A percentile compares a stretch with the other conserved stretches of the same genome.
Conservation (phyloP, 257 asterid genomes). For the Solanum paucissectum region DNA sequence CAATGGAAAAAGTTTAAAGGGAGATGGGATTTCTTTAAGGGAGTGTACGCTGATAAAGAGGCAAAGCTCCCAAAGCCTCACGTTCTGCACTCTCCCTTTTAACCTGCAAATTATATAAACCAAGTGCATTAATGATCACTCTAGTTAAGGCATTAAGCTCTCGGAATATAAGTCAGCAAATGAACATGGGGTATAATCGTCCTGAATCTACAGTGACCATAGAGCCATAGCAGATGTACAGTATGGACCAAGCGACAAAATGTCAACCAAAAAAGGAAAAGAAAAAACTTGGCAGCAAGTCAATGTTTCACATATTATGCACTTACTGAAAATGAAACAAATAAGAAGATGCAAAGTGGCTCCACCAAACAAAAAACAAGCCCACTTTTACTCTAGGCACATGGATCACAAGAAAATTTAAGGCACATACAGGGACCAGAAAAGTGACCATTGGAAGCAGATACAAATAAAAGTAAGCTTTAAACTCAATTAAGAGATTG, state of each 20-base stretch:
- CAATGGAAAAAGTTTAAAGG: neutral
- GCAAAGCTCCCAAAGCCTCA: slow-evolving; percentile 85
- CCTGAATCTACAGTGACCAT: neutral
- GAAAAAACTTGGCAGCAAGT: neutral
- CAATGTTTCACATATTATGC: neutral
- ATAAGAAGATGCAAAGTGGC: neutral
- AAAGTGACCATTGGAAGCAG: neutral
- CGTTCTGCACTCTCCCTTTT: slow-evolving; percentile 90
- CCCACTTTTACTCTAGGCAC: neutral
- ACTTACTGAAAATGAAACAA: neutral
- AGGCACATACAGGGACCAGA: neutral
- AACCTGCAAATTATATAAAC: slow-evolving; percentile 34
- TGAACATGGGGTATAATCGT: neutral
- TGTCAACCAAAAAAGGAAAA: neutral
- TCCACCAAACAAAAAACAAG: neutral
- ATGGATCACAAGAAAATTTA: neutral
- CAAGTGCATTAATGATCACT: neutral
- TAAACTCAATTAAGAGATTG: neutral
- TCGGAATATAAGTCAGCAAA: neutral
- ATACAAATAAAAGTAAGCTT: neutral
- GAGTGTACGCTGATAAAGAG: slow-evolving; percentile 84
- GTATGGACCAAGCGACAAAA: neutral
- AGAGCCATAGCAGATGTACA: neutral
- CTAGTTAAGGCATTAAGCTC: neutral
- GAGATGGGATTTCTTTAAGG: slow-evolving; percentile 33